Conservation (phyloP, 2,329 filamentous ascomycete genomes). For the Ploettnerulaceae sp. region DNA sequence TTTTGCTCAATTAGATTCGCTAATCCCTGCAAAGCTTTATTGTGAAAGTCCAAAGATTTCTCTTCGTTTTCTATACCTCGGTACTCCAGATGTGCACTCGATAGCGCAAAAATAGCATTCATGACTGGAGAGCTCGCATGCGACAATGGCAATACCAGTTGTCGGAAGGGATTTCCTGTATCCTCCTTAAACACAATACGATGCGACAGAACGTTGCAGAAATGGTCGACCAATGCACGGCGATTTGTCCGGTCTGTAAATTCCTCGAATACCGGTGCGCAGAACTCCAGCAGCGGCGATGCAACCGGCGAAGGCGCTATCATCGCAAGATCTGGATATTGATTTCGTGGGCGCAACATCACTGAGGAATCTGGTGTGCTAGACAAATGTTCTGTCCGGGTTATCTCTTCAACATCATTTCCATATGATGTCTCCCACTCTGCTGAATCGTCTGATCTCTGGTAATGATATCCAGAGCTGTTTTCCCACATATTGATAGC, state of each 20-base stretch:
- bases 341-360: conserved; percentile 25
- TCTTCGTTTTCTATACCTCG: conserved; percentile 48
- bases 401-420: conserved; percentile 28
- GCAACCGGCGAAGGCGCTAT: conserved; percentile 28
- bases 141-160: conserved; percentile 57
- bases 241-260: conserved; percentile 51
- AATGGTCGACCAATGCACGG: conserved; percentile 55
- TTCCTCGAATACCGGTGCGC: conserved; percentile 49
- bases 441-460: conserved; percentile 18
- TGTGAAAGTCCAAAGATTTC: conserved; percentile 55
- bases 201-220: conserved; percentile 59
- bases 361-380: conserved; percentile 6
- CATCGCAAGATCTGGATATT: conserved; percentile 33
- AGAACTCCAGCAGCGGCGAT: conserved; percentile 44
- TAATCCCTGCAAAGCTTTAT: conserved; percentile 53
- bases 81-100: conserved; percentile 77
- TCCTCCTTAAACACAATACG: conserved; percentile 62
- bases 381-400: conserved; percentile 15
- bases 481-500: conserved; percentile 24
- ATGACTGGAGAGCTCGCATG: conserved; percentile 56
- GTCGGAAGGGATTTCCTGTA: conserved; percentile 57
- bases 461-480: conserved; percentile 21
- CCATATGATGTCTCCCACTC: conserved; percentile 23
- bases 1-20: conserved; percentile 52
- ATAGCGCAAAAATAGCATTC: conserved; percentile 79